These are phyloP conservation scores for Zea mays DNA, from an alignment of 176 grass and related monocot genomes.

Conservation along the genomic window Zm-B73-REFERENCE-NAM-5.0 NC_050103.1:64040001-64040500, in stretches of 20 bases:
- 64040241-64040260: background rate
- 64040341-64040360: background rate
- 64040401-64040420: too few relatives aligned
- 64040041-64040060: background rate
- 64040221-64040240: background rate
- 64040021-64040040: too few relatives aligned
- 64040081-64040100: background rate
- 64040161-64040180: background rate
- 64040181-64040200: slow-evolving; percentile 13
- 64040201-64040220: background rate
- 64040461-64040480: background rate
- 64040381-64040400: too few relatives aligned
- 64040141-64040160: background rate
- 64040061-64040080: background rate
- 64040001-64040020: too few relatives aligned
- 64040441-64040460: background rate
- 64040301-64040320: background rate
- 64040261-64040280: background rate
- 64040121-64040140: slow-evolving; percentile 1
- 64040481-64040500: background rate
- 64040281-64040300: background rate
- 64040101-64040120: background rate
- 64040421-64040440: too few relatives aligned
- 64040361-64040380: too few relatives aligned
- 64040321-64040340: slow-evolving; percentile 14